These are phyloP conservation scores for Diaporthe citriasiana DNA, from an alignment of 2,329 filamentous ascomycete genomes.

Conservation along the genomic window DNA sequence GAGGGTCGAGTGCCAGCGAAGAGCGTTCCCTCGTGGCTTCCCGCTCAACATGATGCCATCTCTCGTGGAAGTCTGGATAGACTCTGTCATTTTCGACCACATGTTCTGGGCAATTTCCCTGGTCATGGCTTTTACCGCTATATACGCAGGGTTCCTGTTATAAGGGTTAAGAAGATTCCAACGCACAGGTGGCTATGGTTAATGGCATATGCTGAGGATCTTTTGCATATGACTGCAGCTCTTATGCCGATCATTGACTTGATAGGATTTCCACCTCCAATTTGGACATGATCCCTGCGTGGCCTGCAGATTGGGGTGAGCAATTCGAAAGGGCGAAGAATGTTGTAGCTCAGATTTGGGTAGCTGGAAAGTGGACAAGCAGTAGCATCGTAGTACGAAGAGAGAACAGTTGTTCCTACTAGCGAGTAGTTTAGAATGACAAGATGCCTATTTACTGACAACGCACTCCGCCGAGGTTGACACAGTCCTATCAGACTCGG, in stretches of 20 bases:
- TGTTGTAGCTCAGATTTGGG: neutral
- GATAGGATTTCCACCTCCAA: neutral
- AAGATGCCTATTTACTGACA: conserved; percentile 43
- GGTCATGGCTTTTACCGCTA: neutral
- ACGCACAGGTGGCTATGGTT: neutral
- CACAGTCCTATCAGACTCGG: conserved; percentile 57
- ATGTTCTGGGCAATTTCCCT: neutral
- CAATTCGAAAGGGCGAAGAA: neutral
- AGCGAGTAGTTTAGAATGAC: neutral
- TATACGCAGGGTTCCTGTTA: neutral
- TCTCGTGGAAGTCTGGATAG: conserved; percentile 20
- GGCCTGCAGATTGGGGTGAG: neutral
- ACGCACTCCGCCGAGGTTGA: conserved; percentile 50
- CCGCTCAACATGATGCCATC: conserved; percentile 26
- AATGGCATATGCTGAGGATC: neutral
- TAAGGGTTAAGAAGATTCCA: neutral
- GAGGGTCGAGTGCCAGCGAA: conserved; percentile 38
- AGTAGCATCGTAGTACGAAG: neutral
- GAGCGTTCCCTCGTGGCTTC: conserved; percentile 35
- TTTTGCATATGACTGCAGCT: neutral
- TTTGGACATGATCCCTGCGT: neutral
- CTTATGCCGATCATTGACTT: neutral
- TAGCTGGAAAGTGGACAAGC: neutral
- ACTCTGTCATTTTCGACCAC: neutral
- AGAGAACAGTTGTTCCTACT: neutral